phyloP scores from a whole-genome alignment of 2,329 filamentous ascomycete genomes.

The Xylaria sp. region DNA sequence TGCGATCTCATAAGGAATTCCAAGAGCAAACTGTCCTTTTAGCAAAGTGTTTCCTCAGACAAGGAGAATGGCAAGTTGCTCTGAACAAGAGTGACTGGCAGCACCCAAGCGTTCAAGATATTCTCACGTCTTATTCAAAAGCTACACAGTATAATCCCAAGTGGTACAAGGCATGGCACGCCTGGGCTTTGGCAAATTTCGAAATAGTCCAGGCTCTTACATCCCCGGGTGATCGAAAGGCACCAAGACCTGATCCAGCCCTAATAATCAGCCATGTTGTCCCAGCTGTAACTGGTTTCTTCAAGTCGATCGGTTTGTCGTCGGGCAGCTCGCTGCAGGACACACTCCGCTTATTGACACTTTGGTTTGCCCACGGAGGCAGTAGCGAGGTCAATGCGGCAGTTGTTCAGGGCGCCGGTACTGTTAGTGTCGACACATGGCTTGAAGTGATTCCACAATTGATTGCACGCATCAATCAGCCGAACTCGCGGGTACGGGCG shows the following conservation, averaged over 20 bases:
- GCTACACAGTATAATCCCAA: slow-evolving; percentile 93
- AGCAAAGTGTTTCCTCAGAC: slow-evolving; percentile 94
- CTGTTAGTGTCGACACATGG: slow-evolving; percentile 97
- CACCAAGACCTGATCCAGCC: slow-evolving; percentile 65
- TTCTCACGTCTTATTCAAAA: slow-evolving; percentile 88
- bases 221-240: slow-evolving; percentile 68
- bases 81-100: slow-evolving; percentile 91
- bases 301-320: slow-evolving; percentile 94
- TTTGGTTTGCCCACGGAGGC: slow-evolving; percentile 96
- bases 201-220: slow-evolving; percentile 91
- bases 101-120: slow-evolving; percentile 84
- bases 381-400: slow-evolving; percentile 86
- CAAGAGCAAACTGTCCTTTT: slow-evolving; percentile 76
- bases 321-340: slow-evolving; percentile 94
- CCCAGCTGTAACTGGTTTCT: slow-evolving; percentile 94
- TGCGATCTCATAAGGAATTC: slow-evolving; percentile 63
- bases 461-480: slow-evolving; percentile 96
- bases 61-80: slow-evolving; percentile 94
- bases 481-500: slow-evolving; percentile 85
- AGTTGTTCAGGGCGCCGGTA: slow-evolving; percentile 89
- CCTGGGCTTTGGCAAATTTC: slow-evolving; percentile 98
- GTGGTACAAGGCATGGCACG: slow-evolving; percentile 99
- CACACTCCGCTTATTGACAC: slow-evolving; percentile 86
- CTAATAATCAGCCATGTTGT: slow-evolving; percentile 89
- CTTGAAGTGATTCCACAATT: slow-evolving; percentile 97